Evolutionary conservation across 108 stramenopile species (phyloP), one percentile per base, ranked within the genome.

Genomic region (Parmales sp.): DNA sequence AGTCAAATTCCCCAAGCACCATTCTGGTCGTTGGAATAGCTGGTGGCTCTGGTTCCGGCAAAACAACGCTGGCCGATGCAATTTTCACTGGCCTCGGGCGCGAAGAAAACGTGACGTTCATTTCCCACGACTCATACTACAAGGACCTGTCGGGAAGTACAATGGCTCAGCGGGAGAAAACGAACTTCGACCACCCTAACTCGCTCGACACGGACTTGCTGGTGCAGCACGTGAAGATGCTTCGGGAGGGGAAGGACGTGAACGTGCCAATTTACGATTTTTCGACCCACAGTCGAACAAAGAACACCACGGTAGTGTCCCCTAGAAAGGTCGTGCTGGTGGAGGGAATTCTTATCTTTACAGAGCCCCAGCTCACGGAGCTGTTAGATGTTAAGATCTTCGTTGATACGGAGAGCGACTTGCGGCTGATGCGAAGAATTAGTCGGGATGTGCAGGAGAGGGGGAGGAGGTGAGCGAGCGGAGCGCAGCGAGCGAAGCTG

Each of bases 161-260:
- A 8, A 36, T 37, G 26, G 25, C 36, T 0, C 45, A 72, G 44
- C 50, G 74, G 82, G 86, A 64, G 77, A 92, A 20, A 38, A 82
- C 72, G 5, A 97, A 97, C 65, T 97, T 95, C 65, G 96, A 97
- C 71, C 96, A 97, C 60, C 96, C 96, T 20, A 83, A 90, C 49
- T 76, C 88, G 39, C 71, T 97, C n/a, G 96, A 97, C 37, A 95
- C 94, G 4, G 80, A 80, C 19, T 68, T 97, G 39, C 72, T 97
- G 31, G 80, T 91, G 16, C 37, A 85, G 45, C 93, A 97, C 45
- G 38, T 97, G n/a, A 64, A 69, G 43, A 63, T 77, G 39, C 74
- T 97, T 2, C 78, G 84, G 45, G 44, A 65, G 37, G 94, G 94
- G 26, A 66, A 81, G 19, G 39, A 75, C 0, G 88, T 91, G 1